Base-by-base conservation (phyloP, 805 yeast species). In the Kregervanrija delftensis region DNA sequence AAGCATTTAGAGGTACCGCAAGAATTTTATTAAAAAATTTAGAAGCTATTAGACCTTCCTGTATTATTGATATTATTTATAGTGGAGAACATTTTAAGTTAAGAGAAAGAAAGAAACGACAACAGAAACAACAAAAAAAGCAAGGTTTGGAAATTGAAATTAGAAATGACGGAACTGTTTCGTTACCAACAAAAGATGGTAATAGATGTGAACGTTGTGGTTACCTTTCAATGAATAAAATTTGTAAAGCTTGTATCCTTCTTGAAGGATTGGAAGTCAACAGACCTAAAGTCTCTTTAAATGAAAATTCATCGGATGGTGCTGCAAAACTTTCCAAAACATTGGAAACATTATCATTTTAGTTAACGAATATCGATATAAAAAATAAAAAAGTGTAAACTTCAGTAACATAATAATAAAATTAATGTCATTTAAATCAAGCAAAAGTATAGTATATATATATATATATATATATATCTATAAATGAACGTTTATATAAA, bases 1-100 rank as follows among this genome's bases (percentile, higher is more conserved):
- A 93, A 61, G 98, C 99, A 0, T 93, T 93, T 58, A 72, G 99
- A 53, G 99, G 99, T 14, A 93, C 98, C 0, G 96, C 99, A 0
- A 76, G 99, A 59, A 88, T 89, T 47, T 70, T 93, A 28, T 80
- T 93, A 72, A 93, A 93, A 65, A 86, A 88, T 51, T 67, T 93
- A 36, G 99, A 93, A 60, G 78, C 91, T 3, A 81, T 90, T 1
- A 74, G 97, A 54, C 96, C 99, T 12, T 81, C 93, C 33, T 84
- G 96, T 57, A 93, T 93, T 45, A 78, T 93, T 61, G 99, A 93
- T 65, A 86, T 93, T 44, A 93, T 93, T 31, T 85, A 86, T 52
- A 86, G 96, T 51, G 99, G 99, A 33, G 99, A 93, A 64, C 82
- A 81, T 49, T 75, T 90, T 52, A 81, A 77, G 32, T 64, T 90